These are phyloP conservation scores for Xylaria sp. DNA, from an alignment of 2,329 filamentous ascomycete species.

Conservation along the genomic window DNA sequence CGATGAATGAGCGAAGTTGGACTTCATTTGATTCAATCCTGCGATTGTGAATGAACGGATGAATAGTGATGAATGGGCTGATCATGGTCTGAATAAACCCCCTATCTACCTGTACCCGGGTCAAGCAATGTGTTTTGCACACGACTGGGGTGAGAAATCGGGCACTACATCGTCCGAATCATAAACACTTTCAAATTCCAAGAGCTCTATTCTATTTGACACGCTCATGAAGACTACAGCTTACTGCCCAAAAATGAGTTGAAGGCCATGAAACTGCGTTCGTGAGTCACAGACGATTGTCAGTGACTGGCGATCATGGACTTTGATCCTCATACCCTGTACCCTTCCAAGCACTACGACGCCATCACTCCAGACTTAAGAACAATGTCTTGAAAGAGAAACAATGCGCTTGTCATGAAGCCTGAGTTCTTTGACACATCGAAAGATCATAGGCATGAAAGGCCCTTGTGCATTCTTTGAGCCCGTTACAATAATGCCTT, in stretches of 20 bases:
- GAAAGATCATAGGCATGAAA: background rate
- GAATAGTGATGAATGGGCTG: background rate
- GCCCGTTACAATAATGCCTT: background rate
- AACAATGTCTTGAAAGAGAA: background rate
- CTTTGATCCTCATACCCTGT: background rate
- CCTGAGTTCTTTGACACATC: background rate
- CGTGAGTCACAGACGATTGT: no score
- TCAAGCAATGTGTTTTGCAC: no score
- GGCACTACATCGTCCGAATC: no score
- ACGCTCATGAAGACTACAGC: no score
- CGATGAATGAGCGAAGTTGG: background rate
- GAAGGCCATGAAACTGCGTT: no score
- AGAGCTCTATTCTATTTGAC: no score
- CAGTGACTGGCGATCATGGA: no score
- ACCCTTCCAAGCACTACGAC: background rate
- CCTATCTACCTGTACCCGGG: background rate
- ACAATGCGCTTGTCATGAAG: constrained; percentile 2
- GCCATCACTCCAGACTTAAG: background rate
- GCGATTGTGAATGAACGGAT: no score
- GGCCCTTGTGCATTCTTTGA: background rate
- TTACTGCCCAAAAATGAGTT: no score
- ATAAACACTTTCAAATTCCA: no score
- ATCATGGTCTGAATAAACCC: background rate
- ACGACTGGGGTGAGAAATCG: no score
- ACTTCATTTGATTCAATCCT: background rate